Evolutionary conservation across 768 basidiomycete genomes (phyloP).

Genomic region (Pleurotus citrinopileatus): DNA sequence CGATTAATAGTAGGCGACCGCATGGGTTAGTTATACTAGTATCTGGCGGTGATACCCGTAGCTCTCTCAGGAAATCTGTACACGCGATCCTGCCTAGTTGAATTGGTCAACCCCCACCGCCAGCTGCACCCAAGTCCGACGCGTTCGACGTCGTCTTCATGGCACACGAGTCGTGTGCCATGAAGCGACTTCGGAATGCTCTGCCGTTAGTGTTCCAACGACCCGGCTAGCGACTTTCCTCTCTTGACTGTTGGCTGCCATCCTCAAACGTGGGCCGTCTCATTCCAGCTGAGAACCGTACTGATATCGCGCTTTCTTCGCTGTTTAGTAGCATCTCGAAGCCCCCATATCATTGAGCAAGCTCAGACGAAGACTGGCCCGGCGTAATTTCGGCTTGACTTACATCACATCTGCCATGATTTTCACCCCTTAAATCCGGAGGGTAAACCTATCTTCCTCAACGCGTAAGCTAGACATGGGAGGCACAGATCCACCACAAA

Average conservation of each 20-base stretch:
- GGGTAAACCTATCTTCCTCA: background rate
- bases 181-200: too few species aligned
- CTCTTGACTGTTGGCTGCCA: background rate
- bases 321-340: background rate
- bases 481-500: background rate
- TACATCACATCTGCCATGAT: background rate
- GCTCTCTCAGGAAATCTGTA: too few species aligned
- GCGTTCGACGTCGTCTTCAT: too few species aligned
- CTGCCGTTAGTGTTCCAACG: too few species aligned
- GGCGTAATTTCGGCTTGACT: background rate
- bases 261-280: background rate
- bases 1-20: too few species aligned
- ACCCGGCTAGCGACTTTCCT: background rate
- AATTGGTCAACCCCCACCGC: too few species aligned
- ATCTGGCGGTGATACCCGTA: too few species aligned
- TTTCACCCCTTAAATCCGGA: background rate
- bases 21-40: too few species aligned
- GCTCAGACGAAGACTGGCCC: background rate
- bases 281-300: background rate
- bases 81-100: too few species aligned
- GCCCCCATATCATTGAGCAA: background rate
- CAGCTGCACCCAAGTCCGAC: too few species aligned
- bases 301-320: conserved; percentile 1
- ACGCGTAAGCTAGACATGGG: background rate
- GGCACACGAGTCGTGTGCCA: too few species aligned